A percentile compares a stretch with the other conserved stretches of the same genome.
phyloP scores from a whole-genome alignment of 768 basidiomycete genomes.

The Neoboletus magnificus region DNA sequence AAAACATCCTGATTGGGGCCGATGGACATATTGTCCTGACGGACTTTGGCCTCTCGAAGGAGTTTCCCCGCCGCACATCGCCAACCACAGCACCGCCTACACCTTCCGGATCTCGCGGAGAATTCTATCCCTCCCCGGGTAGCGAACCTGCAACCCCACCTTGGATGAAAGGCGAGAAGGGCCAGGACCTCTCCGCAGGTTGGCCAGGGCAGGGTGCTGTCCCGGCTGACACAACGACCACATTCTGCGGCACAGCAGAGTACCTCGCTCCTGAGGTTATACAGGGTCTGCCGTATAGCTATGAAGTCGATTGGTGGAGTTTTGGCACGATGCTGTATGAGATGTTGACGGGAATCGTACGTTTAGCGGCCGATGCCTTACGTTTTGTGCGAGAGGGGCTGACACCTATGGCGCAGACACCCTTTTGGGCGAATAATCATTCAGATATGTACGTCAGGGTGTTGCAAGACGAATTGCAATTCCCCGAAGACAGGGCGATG shows the following conservation, averaged over 20 bases:
- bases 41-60: conserved; percentile 94
- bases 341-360: conserved; percentile 93
- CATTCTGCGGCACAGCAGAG: conserved; percentile 96
- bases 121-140: conserved; percentile 49
- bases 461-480: conserved; percentile 83
- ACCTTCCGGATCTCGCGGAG: conserved; percentile 48
- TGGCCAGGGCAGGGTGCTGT: conserved; percentile 56
- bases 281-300: conserved; percentile 84
- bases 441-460: conserved; percentile 94
- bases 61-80: conserved; percentile 62
- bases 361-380: conserved; percentile 2
- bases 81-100: conserved; percentile 55
- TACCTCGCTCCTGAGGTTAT: conserved; percentile 97
- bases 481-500: conserved; percentile 88
- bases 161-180: conserved; percentile 72
- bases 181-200: conserved; percentile 48
- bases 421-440: conserved; percentile 90
- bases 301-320: conserved; percentile 98
- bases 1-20: conserved; percentile 91
- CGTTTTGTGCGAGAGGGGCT: conserved; percentile 15
- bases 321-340: conserved; percentile 98
- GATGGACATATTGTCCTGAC: conserved; percentile 97
- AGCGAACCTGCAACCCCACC: conserved; percentile 53
- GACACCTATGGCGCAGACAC: conserved; percentile 54
- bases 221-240: conserved; percentile 65